Conservation (phyloP, 225 moss, liverwort and hornwort species). For the Sphagnum tenellum region DNA sequence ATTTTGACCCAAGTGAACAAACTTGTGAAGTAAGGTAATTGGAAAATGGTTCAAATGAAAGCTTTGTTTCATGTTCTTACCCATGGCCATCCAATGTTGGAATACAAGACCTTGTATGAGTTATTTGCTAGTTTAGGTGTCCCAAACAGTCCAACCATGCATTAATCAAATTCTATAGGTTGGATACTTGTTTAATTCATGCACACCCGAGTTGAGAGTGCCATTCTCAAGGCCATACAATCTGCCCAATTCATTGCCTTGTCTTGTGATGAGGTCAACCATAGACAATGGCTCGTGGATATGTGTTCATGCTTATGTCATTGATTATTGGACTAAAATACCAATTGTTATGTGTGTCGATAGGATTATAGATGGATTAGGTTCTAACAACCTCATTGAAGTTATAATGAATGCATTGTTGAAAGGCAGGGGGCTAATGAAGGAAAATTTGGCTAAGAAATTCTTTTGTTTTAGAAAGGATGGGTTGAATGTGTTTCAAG, state of each 20-base stretch:
- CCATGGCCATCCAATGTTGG: not conserved
- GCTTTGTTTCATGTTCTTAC: not conserved
- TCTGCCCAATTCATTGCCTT: not conserved
- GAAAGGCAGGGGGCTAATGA: not conserved
- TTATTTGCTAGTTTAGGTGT: not conserved
- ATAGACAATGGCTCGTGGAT: not conserved
- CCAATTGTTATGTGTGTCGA: not conserved
- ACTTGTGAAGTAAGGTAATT: not conserved
- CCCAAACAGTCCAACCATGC: not conserved
- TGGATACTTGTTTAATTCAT: not conserved
- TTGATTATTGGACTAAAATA: not conserved
- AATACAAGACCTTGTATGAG: not conserved
- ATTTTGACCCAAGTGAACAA: not conserved
- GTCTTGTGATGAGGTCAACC: not conserved
- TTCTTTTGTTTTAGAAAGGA: not conserved
- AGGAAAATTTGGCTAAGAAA: not conserved
- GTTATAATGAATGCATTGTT: not conserved
- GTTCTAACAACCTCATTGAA: not conserved
- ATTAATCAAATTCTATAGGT: not conserved
- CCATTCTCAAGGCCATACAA: not conserved
- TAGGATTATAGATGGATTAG: not conserved
- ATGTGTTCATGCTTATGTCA: not conserved
- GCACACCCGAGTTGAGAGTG: not conserved
- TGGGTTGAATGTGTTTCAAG: not conserved
- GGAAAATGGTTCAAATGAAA: not conserved